Percentiles rank a stretch among this genome's conserved stretches.
Evolutionary conservation across 441 rosid genomes (phyloP).

Genomic region (Dalechampia spathulata): DNA sequence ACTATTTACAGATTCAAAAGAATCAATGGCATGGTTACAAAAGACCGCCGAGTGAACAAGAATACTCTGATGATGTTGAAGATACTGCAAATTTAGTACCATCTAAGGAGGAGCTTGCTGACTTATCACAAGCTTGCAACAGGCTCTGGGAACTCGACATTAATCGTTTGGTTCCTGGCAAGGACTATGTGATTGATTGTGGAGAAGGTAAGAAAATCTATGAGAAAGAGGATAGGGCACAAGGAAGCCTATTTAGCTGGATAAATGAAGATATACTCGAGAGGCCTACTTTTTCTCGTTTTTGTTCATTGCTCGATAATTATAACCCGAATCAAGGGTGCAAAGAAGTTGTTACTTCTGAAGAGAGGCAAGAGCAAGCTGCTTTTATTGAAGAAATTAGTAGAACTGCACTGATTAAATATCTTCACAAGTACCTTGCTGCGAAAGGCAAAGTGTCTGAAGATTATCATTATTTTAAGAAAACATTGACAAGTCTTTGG

Average conservation of each 20-base stretch:
- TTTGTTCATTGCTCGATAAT: conserved; percentile 88
- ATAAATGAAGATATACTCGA: conserved; percentile 54
- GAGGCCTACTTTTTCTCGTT: conserved; percentile 72
- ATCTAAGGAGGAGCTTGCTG: conserved; percentile 59
- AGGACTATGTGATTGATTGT: conserved; percentile 77
- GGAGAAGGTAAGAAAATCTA: conserved; percentile 88
- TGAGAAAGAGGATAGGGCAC: conserved; percentile 66
- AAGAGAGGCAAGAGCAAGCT: conserved; percentile 85
- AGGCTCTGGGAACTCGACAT: conserved; percentile 84
- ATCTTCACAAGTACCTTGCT: conserved; percentile 67
- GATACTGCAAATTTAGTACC: conserved; percentile 38
- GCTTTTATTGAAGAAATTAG: conserved; percentile 93
- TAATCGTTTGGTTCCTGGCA: conserved; percentile 74
- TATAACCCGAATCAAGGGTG: conserved; percentile 70
- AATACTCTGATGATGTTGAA: conserved; percentile 53
- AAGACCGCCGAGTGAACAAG: conserved; percentile 61
- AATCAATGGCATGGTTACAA: conserved; percentile 75
- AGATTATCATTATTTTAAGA: conserved; percentile 62
- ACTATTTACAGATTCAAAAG: conserved; percentile 46
- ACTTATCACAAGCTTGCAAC: conserved; percentile 76
- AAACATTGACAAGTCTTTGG: conserved; percentile 61
- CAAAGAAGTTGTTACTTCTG: conserved; percentile 74
- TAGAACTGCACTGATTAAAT: conserved; percentile 79
- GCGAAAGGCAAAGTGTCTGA: conserved; percentile 51
- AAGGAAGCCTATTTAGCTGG: conserved; percentile 64